phyloP scores from a whole-genome alignment of 495 filamentous ascomycete species.

The Neurospora hispaniola region DNA sequence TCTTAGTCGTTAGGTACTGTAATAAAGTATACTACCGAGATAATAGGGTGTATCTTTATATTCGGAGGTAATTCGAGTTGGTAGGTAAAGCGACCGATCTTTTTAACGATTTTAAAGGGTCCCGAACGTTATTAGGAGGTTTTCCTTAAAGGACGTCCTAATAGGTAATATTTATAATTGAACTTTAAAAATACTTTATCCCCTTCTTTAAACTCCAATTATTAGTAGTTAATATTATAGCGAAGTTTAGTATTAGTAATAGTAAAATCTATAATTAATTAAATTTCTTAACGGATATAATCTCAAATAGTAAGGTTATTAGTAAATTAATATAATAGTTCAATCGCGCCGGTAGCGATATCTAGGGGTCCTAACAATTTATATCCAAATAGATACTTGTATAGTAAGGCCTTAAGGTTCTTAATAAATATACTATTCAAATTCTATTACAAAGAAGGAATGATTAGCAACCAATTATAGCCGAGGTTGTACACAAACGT shows the following conservation, averaged over 20 bases:
- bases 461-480: too few relatives aligned
- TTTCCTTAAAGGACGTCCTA: neutral
- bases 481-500: too few relatives aligned
- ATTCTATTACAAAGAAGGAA: too few relatives aligned
- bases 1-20: too few relatives aligned
- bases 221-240: neutral
- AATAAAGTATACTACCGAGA: neutral
- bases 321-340: too few relatives aligned
- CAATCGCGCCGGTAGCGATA: accelerated
- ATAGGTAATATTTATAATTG: neutral
- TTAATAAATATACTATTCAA: too few relatives aligned
- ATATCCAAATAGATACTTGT: too few relatives aligned
- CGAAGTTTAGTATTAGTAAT: neutral
- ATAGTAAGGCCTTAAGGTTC: too few relatives aligned
- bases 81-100: neutral
- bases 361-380: too few relatives aligned
- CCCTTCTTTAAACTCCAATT: neutral
- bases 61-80: neutral
- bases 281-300: neutral
- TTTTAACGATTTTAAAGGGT: neutral
- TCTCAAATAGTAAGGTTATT: neutral
- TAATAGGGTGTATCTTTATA: neutral
- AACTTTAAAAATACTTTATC: neutral
- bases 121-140: neutral
- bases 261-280: neutral